Percentiles rank a stretch among this genome's conserved stretches.
Evolutionary conservation across 139 green algal species (phyloP).

Genomic region (Chlamydomonas asymmetrica): DNA sequence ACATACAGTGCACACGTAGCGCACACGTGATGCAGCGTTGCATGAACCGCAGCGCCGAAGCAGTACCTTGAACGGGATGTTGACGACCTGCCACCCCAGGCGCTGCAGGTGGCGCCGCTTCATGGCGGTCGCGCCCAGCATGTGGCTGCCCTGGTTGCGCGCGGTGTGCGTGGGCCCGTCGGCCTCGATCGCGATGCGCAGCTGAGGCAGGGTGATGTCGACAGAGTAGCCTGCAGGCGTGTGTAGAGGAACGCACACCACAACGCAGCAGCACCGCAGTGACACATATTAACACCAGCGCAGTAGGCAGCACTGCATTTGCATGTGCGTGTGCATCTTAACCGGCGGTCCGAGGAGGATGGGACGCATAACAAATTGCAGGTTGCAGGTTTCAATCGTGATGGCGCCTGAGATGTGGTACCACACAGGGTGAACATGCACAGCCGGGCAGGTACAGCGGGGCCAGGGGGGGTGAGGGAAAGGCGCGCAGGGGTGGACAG

Average conservation of each 20-base stretch:
- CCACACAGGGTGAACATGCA: background rate
- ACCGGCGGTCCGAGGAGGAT: background rate
- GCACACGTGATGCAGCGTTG: background rate
- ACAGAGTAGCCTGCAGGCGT: constrained; percentile 54
- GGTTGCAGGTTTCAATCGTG: too few species aligned
- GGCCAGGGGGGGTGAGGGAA: too few species aligned
- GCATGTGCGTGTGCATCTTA: background rate
- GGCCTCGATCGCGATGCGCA: constrained; percentile 56
- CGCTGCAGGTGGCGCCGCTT: constrained; percentile 55
- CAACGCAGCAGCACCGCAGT: background rate
- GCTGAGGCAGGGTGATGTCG: constrained; percentile 44
- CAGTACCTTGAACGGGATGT: constrained; percentile 27
- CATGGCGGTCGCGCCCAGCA: constrained; percentile 53
- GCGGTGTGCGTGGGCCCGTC: constrained; percentile 60
- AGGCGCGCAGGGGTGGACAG: too few species aligned
- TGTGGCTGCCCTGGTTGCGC: constrained; percentile 23
- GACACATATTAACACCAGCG: background rate
- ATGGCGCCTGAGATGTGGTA: too few species aligned
- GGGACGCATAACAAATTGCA: too few species aligned
- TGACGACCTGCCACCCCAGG: constrained; percentile 55
- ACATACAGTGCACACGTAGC: background rate
- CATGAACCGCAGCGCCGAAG: background rate
- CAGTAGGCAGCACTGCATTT: background rate
- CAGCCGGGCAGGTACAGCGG: too few species aligned
- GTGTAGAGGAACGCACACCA: background rate